Evolutionary conservation across 768 basidiomycete species (phyloP).

Genomic region (Pulveroboletus frians): DNA sequence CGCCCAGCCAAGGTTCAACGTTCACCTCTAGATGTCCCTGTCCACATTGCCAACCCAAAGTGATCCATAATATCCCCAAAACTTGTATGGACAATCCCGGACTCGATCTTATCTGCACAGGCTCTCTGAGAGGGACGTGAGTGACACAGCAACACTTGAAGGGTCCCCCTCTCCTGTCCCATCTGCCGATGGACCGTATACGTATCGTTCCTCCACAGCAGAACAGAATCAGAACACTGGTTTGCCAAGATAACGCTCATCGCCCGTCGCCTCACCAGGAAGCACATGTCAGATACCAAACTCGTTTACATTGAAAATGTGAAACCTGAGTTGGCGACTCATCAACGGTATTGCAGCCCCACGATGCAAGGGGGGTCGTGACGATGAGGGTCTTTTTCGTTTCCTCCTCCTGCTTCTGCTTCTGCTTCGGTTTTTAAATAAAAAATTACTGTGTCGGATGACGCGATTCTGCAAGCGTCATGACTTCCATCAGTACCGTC

Average conservation of each 20-base stretch:
- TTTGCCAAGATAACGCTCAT: background rate
- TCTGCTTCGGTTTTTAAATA: background rate
- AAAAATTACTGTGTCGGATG: constrained; percentile 6
- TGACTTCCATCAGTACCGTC: constrained; percentile 79
- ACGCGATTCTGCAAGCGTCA: constrained; percentile 57
- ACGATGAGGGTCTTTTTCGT: background rate
- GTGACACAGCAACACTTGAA: too few species aligned
- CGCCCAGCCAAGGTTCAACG: too few species aligned
- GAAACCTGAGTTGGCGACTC: background rate
- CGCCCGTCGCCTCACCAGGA: background rate
- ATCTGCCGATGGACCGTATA: too few species aligned
- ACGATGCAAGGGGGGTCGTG: background rate
- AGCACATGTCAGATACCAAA: background rate
- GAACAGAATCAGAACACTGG: background rate
- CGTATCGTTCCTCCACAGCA: background rate
- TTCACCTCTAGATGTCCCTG: too few species aligned
- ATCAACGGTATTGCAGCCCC: background rate
- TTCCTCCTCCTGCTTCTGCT: background rate
- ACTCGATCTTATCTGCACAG: background rate
- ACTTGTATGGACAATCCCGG: background rate
- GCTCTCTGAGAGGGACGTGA: too few species aligned
- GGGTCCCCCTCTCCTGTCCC: background rate
- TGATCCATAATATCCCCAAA: background rate
- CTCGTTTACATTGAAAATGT: background rate
- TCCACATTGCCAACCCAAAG: background rate